phyloP scores from a whole-genome alignment of 768 basidiomycete species.

The Leccinum boreale region DNA sequence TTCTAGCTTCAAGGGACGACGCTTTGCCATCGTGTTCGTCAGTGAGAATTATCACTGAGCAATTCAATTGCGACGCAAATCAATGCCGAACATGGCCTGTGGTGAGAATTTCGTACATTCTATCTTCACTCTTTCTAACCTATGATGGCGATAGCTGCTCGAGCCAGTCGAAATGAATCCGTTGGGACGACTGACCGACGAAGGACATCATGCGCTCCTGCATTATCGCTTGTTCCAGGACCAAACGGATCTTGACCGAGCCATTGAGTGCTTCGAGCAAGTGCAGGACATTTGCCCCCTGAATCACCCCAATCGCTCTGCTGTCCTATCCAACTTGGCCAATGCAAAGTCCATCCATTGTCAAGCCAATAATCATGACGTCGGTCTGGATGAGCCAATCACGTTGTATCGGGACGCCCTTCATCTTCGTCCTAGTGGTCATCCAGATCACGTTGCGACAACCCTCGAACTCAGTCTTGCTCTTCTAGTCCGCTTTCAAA shows the following conservation, averaged over 20 bases:
- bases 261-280: background rate
- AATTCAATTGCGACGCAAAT: background rate
- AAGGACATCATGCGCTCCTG: background rate
- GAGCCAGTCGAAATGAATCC: background rate
- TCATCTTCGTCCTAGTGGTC: background rate
- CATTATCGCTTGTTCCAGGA: background rate
- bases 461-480: background rate
- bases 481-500: background rate
- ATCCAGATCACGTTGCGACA: background rate
- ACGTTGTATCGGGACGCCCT: background rate
- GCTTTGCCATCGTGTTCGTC: background rate
- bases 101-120: background rate
- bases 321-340: background rate
- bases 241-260: background rate
- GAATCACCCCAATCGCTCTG: background rate
- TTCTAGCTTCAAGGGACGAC: background rate
- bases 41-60: background rate
- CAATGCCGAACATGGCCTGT: background rate
- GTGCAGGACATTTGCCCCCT: background rate
- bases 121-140: background rate
- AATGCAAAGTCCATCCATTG: background rate
- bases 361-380: background rate
- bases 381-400: background rate
- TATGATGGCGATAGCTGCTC: background rate
- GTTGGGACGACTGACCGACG: background rate